Evolutionary conservation across 768 basidiomycete species (phyloP).

Genomic region (Lactarius quietus): DNA sequence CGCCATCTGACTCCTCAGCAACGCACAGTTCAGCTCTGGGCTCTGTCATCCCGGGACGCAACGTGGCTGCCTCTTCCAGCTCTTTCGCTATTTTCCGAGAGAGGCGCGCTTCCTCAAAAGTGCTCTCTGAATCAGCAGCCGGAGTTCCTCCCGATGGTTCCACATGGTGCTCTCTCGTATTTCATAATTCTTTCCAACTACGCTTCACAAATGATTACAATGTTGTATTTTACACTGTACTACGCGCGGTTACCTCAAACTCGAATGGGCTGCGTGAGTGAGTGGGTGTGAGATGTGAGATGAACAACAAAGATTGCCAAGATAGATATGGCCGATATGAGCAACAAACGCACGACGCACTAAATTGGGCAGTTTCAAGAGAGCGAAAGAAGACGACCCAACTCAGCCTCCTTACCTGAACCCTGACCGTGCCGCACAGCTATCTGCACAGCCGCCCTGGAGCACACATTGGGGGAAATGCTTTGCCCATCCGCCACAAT

Average conservation of each 20-base stretch:
- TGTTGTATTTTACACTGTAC: not conserved
- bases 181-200: not conserved
- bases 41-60: constrained; percentile 12
- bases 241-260: not conserved
- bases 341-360: not conserved
- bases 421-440: not conserved
- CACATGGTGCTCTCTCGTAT: not conserved
- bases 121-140: not conserved
- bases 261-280: not conserved
- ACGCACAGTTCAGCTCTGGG: constrained; percentile 5
- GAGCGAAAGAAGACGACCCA: not conserved
- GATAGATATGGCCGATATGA: not conserved
- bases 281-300: not conserved
- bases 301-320: not conserved
- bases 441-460: not conserved
- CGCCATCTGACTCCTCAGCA: constrained; percentile 1
- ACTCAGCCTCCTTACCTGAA: not conserved
- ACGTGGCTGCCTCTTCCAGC: constrained; percentile 4
- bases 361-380: not conserved
- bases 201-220: too few species aligned
- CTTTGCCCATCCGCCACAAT: not conserved
- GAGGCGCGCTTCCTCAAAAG: not conserved
- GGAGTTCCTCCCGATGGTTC: not conserved
- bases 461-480: not conserved
- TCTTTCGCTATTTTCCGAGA: not conserved